Evolutionary conservation across 805 yeast genomes (phyloP).

Genomic region (Yarrowia sp.): DNA sequence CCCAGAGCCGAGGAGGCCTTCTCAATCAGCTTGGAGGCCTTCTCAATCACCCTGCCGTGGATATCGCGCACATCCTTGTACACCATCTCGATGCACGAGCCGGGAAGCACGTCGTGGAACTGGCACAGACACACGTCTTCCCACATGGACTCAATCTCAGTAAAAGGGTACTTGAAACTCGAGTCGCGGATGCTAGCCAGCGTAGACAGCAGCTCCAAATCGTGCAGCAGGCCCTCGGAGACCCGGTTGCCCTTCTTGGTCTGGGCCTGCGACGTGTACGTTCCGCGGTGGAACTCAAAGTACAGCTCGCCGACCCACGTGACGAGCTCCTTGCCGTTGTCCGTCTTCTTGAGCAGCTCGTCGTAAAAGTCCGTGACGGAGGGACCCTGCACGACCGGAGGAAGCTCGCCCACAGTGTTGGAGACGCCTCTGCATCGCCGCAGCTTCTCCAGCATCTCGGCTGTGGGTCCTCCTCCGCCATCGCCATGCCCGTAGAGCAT

Average conservation of each 20-base stretch:
- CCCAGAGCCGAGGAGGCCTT: conserved; percentile 51
- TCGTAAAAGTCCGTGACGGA: conserved; percentile 81
- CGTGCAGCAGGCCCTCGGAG: conserved; percentile 75
- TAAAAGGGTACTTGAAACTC: conserved; percentile 67
- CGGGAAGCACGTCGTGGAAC: conserved; percentile 97
- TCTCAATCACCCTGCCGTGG: conserved; percentile 55
- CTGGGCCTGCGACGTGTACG: conserved; percentile 90
- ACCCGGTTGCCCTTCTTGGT: conserved; percentile 77
- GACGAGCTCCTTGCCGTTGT: conserved; percentile 67
- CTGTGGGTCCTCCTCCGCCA: conserved; percentile 98
- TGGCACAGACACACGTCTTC: conserved; percentile 86
- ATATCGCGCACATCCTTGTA: conserved; percentile 87
- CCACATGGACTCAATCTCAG: conserved; percentile 72
- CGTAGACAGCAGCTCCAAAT: conserved; percentile 80
- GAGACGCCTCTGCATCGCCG: conserved; percentile 87
- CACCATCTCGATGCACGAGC: conserved; percentile 91
- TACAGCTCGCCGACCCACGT: conserved; percentile 93
- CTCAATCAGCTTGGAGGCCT: conserved; percentile 52
- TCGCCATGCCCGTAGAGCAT: conserved; percentile 91
- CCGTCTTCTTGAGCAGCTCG: conserved; percentile 57
- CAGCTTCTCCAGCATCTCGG: conserved; percentile 88
- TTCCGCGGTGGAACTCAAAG: conserved; percentile 94
- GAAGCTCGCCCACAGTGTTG: conserved; percentile 75
- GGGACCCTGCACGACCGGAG: conserved; percentile 73
- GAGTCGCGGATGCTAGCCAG: conserved; percentile 58